Conservation (phyloP, 306 rosid species). For the Citrullus colocynthis region DNA sequence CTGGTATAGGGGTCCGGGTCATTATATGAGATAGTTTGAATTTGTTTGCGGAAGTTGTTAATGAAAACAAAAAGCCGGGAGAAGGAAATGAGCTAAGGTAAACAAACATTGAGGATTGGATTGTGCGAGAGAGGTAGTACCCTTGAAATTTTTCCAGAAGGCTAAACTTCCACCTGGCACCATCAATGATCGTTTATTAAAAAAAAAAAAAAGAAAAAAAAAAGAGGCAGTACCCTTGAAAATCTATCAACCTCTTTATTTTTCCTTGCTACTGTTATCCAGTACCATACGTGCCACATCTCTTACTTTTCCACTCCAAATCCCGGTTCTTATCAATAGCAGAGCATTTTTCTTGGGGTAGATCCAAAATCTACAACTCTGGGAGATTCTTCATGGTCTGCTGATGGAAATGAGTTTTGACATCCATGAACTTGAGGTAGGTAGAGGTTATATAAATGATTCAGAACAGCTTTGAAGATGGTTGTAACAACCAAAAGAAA, state of each 20-base stretch:
- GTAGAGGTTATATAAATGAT: not conserved
- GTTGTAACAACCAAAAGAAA: not conserved
- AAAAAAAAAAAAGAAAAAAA: not conserved
- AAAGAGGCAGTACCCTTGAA: not conserved
- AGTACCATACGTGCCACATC: not conserved
- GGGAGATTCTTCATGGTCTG: not conserved
- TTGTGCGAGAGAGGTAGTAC: not conserved
- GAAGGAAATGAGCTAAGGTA: not conserved
- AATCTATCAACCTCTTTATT: not conserved
- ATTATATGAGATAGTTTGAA: not conserved
- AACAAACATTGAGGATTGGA: not conserved
- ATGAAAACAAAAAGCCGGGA: not conserved
- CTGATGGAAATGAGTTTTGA: not conserved
- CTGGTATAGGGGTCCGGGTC: not conserved
- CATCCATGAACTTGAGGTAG: not conserved
- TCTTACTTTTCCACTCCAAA: not conserved
- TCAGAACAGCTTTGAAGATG: not conserved
- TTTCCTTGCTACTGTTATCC: not conserved
- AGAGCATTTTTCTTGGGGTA: not conserved
- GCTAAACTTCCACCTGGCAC: not conserved
- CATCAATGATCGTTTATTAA: not conserved
- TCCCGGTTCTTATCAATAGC: not conserved
- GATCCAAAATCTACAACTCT: not conserved
- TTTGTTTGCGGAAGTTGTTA: not conserved
- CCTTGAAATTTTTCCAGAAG: not conserved